Evolutionary conservation across 208 protist species (phyloP), one percentile per base, ranked within the genome.

Genomic region (Wallacemonas sp.): DNA sequence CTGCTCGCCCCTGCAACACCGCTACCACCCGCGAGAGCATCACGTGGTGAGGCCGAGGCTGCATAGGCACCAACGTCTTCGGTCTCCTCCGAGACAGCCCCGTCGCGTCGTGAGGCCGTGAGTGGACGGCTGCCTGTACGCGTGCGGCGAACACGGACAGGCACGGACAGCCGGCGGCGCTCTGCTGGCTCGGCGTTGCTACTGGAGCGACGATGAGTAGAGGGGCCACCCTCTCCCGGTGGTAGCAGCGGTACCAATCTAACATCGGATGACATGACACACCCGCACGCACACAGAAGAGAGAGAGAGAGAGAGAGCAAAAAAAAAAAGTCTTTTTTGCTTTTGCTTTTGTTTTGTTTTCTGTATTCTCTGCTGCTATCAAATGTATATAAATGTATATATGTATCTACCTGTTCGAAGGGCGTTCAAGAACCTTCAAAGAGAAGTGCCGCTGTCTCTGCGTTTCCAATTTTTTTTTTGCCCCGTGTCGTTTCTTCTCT

Each of bases 111-210:
- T 4, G 27, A 27, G 2, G 21, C 26, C 24, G 21, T 60, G 12
- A 53, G 22, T 15, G 51, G 51, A 1, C 70, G 70, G 21, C 70
- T 77, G 6, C 77, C 77, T 6, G 70, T 61, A 19, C 77, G 77
- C 6, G 70, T 82, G 17, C 65, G 66, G 1, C 72, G 77, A 5
- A 82, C 62, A 1, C 60, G 72, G 22, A 82, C 75, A 33, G 75
- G 77, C 1, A 82, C 75, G 0, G 70, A 73, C 15, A 68, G 67
- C 30, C 71, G 65, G 9, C 67, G 62, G 1, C 71, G 63, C 56
- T 49, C 0, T 11, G 34, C 55, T 5, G 11, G 38, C 31, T 62
- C 36, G 12, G 38, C 24, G 28, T 4, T 30, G 60, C 45, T 60
- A 41, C 21, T 66, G 34, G 51, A 41, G 51, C 28, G 24, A 39